Base-by-base conservation (phyloP, 495 filamentous ascomycete species). In the Daldinia bambusicola region DNA sequence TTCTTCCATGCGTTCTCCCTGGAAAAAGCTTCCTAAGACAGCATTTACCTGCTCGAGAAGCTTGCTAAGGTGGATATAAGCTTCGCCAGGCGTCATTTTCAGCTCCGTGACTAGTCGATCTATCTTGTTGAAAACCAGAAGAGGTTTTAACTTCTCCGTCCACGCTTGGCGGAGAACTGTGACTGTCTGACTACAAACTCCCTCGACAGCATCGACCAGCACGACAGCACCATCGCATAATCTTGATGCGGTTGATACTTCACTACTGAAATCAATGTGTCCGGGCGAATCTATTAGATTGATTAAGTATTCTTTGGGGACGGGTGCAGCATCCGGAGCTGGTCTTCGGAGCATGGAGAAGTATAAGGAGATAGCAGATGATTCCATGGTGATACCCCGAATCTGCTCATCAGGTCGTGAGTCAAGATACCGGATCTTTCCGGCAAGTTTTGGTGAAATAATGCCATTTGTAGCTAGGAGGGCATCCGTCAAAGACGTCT, bases 401-500 rank as follows among this genome's bases (percentile, higher is more conserved):
- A 93, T 87, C 82, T 99, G 95, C 80, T 99, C 95, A 82, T 99
- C 95, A 13, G 96, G 94, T 50, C 95, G 88, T 18, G 95, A 97
- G 80, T 99, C 95, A 31, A 99, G 89, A 78, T 97, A 99, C 72
- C 95, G 92, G 80, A 98, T 97, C 83, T 98, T 97, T 76, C 95
- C 95, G 69, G 95, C 95, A 69, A 99, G 83, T 76, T 98, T 98
- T 43, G 94, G 92, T 12, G 96, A 98, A 74, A 99, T 98, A 81
- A 99, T 98, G 84, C 95, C 95, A 87, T 99, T 99, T 71, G 96
- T 98, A 79, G 96, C 93, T 71, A 99, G 93, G 52, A 99, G 90
- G 63, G 92, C 93, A 77, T 99, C 95, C 50, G 94, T 96, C 69
- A 99, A 90, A 20, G 96, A 98, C 6, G 95, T 99, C 82, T 99